Base-by-base conservation (phyloP, 1,284 basidiomycete genomes). In the Tausonia pullulans region DNA sequence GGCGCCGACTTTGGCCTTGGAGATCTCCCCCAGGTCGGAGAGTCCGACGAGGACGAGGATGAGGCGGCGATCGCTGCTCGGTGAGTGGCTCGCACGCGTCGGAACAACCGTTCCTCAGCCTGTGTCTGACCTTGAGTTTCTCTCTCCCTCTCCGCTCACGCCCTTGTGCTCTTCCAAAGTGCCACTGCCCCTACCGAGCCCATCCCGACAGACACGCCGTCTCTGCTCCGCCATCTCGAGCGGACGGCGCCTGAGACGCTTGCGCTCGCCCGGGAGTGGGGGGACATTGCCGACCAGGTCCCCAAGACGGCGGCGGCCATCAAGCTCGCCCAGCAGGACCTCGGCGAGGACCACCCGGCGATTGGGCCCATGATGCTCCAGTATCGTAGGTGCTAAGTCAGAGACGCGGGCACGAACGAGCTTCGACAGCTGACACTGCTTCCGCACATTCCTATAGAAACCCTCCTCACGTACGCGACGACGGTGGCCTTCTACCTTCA, bases 401-500 rank as follows among this genome's bases (percentile, higher is more conserved):
- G 48, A 8, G 48, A 49, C 9, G 9, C 48, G 14, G 48, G 48
- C 27, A 27, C 27, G 48, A 49, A 49, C 9, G 48, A 49, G 48
- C 48, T 14, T 49, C 49, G 11, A 11, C 49, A 16, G 8, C 53
- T 16, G 53, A 45, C 46, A 40, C n/a, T 58, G 14, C 4, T 7
- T 58, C 43, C 40, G 6, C 57, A 13, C 44, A 39, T 41, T 16
- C 16, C 6, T 61, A 27, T 73, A 92, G 90, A 97, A 79, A 83
- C 90, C 1, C 80, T 96, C 2, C 78, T 95, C 55, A 90, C 93
- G 8, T 98, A 98, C 74, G 82, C 88, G 8, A 90, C 92, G 1
- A 87, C 86, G 1, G 85, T 98, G 56, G 88, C 93, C 0, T 98
- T 94, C 79, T 98, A 96, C 78, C 81, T 98, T 60, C 86, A 94